These are phyloP conservation scores for Syncephalastrum monosporum DNA, from an alignment of 371 early-diverging fungal species.

Conservation along the genomic window DNA sequence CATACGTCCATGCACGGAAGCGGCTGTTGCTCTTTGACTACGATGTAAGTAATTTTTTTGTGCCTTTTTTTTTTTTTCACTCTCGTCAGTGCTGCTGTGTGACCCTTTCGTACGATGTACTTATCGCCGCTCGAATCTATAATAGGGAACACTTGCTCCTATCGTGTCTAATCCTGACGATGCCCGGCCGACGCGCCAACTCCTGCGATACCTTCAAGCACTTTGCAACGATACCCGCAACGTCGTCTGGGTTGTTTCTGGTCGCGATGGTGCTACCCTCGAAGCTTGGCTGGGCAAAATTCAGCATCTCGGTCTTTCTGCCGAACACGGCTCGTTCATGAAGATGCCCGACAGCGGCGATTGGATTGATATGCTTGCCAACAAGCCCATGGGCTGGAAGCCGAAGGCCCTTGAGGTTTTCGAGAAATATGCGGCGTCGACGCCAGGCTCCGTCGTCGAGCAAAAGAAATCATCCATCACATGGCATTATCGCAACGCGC, in stretches of 20 bases:
- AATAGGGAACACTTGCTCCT: conserved; percentile 81
- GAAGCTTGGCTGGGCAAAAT: conserved; percentile 71
- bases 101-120: not conserved
- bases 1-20: conserved; percentile 51
- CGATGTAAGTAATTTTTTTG: conserved; percentile 50
- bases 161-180: conserved; percentile 73
- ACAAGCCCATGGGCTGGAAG: conserved; percentile 81
- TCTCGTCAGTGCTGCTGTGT: not conserved
- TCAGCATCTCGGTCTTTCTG: conserved; percentile 72
- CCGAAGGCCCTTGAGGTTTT: conserved; percentile 86
- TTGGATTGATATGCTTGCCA: conserved; percentile 84
- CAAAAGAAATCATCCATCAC: conserved; percentile 83
- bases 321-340: conserved; percentile 76
- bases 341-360: conserved; percentile 74
- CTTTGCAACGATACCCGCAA: conserved; percentile 79
- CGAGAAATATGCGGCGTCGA: conserved; percentile 83
- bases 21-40: conserved; percentile 82
- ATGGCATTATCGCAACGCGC: conserved; percentile 90
- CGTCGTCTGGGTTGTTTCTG: conserved; percentile 89
- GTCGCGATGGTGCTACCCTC: conserved; percentile 62
- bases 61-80: not conserved
- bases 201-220: conserved; percentile 59
- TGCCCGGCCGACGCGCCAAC: conserved; percentile 66
- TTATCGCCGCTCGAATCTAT: conserved; percentile 16
- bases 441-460: conserved; percentile 91